Base-by-base conservation (phyloP, 1,284 basidiomycete genomes). In the Cutaneotrichosporon arboriforme region DNA sequence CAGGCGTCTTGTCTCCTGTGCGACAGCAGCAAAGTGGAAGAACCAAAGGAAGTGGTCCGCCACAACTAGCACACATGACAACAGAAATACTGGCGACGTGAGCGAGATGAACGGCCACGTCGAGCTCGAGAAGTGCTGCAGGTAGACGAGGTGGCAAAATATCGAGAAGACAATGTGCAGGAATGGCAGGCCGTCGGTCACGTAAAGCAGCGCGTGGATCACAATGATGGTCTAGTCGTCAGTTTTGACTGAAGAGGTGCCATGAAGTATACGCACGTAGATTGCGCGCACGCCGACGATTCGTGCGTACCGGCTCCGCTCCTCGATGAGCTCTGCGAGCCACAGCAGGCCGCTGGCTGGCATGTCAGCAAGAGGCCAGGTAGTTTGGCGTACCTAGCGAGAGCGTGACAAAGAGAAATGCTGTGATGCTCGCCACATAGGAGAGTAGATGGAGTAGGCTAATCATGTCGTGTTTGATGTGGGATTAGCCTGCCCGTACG, bases 31-130 rank as follows among this genome's bases (percentile, higher is more conserved):
- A 70, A 96, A 96, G 76, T 94, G 81, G 76, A 88, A 90, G 79
- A 97, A 96, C 88, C 90, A 94, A 49, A 88, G 72, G 68, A 96
- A 96, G 75, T 97, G 92, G 74, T 96, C 90, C 3, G 78, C 74
- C 51, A 97, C 81, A 54, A 93, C 90, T 50, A 92, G 77, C 12
- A 81, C 60, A 70, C 90, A 94, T 0, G 90, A 93, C 1, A 82
- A 80, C 50, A 97, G 70, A 78, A 97, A 96, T 3, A 84, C 82
- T 15, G 79, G 69, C 0, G 91, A 94, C 8, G 87, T 81, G 47
- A 97, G 80, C 2, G 88, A 90, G 63, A 97, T 94, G 67, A 87
- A 77, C 1, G 93, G 92, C 92, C 93, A 97, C 18, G 80, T 80
- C 2, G 77, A 67, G 22, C 36, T 40, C 4, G 89, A 87, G 73